phyloP scores from a whole-genome alignment of 441 rosid genomes.

The Metrosideros polymorpha region DNA sequence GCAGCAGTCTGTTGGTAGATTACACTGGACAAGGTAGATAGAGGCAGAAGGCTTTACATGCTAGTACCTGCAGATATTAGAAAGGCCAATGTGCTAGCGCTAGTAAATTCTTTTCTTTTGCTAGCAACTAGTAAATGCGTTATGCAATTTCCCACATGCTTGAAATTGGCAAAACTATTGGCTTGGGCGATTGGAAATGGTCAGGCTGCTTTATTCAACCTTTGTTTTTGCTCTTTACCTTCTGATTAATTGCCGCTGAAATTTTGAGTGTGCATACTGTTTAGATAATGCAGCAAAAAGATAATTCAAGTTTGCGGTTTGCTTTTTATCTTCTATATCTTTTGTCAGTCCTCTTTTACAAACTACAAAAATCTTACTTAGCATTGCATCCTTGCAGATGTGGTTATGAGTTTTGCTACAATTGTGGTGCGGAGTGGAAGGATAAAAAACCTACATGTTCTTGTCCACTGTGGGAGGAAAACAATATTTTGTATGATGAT shows the following conservation, averaged over 20 bases:
- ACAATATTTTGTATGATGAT: conserved; percentile 23
- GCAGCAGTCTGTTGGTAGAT: background rate
- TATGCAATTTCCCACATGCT: background rate
- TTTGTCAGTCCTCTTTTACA: background rate
- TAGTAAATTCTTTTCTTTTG: background rate
- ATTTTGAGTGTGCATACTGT: background rate
- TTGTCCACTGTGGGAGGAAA: conserved; percentile 64
- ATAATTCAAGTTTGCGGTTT: background rate
- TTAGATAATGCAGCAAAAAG: background rate
- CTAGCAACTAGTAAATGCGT: background rate
- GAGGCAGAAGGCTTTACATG: background rate
- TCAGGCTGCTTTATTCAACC: background rate
- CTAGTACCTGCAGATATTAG: background rate
- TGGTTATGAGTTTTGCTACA: conserved; percentile 60
- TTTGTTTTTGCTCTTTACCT: background rate
- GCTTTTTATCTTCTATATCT: background rate
- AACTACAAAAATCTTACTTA: background rate
- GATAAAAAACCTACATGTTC: conserved; percentile 30
- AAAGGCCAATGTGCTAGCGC: background rate
- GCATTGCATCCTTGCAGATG: conserved; percentile 29
- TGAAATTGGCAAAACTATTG: background rate
- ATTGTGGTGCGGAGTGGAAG: conserved; percentile 66
- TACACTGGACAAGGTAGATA: background rate
- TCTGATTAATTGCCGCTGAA: background rate
- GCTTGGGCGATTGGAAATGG: background rate